A percentile compares a stretch with the other conserved stretches of the same genome.
These are phyloP conservation scores for Gamsiella multidivaricata DNA, from an alignment of 192 early-diverging fungal genomes.

Conservation along the genomic window DNA sequence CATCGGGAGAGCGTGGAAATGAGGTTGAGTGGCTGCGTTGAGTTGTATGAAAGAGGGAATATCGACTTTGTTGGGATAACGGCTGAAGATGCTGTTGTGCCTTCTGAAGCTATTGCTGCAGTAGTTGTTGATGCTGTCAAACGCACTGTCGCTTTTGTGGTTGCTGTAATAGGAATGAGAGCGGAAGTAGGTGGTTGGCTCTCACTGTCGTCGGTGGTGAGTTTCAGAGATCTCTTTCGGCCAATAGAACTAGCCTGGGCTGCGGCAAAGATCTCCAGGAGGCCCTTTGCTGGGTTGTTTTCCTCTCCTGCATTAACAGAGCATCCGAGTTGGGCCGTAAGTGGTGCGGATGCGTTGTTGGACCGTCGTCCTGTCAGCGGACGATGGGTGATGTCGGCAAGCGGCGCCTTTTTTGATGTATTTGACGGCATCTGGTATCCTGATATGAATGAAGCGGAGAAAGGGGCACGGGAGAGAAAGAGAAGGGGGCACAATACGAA, in stretches of 20 bases:
- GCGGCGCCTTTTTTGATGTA: conserved; percentile 18
- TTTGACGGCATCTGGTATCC: not conserved
- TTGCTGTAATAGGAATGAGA: not conserved
- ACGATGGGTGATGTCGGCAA: conserved; percentile 46
- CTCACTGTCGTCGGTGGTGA: conserved; percentile 17
- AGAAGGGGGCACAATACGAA: not conserved
- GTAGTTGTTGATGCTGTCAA: not conserved
- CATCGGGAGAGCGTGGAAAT: conserved; percentile 8
- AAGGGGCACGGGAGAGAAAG: not conserved
- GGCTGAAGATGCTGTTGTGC: not conserved
- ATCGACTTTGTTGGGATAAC: conserved; percentile 3
- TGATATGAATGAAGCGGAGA: not conserved
- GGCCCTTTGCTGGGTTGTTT: conserved; percentile 31
- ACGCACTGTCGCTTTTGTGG: not conserved
- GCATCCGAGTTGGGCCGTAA: conserved; percentile 9
- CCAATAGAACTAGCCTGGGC: conserved; percentile 24
- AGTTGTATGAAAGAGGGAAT: conserved; percentile 18
- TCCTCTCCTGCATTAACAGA: conserved; percentile 26
- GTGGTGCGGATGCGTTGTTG: conserved; percentile 7
- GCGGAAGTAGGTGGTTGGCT: not conserved
- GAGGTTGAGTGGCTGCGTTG: conserved; percentile 9
- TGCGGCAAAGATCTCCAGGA: conserved; percentile 50
- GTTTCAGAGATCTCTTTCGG: conserved; percentile 38
- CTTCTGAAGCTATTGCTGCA: not conserved
- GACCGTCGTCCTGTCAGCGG: conserved; percentile 13